Base-by-base conservation (phyloP, 2,329 filamentous ascomycete species). In the Lojkania enalia region DNA sequence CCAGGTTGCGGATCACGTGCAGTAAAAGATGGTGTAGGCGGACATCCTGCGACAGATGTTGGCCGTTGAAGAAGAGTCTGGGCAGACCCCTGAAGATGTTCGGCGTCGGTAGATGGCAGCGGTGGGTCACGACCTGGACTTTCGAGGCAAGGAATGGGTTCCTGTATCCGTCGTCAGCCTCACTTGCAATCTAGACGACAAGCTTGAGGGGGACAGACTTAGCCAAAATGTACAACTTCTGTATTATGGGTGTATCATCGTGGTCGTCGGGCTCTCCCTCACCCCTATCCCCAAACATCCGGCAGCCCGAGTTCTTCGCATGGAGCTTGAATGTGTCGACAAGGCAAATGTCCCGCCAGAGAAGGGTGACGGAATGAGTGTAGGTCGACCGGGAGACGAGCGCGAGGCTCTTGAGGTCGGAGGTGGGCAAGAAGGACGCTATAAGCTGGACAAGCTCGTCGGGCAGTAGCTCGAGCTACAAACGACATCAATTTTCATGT, bases 31-130 rank as follows among this genome's bases (percentile, higher is more conserved):
- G 43, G n/a, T 71, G 67, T 1, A 73, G 69, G 4, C 72, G 60
- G 2, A 50, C 46, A 46, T 76, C 73, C 16, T 58, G 57, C 3
- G 72, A 74, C 4, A 77, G 57, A 1, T 63, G 71, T 14, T 63
- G 61, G 16, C 60, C 58, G 18, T 69, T 57, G 55, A 76, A 76
- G 29, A 64, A 57, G 40, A 67, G 66, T 20, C 56, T 52, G 5
- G 72, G 73, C 2, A 77, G 60, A 41, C 74, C 73, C 18, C 57
- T 53, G 56, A 74, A 76, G 35, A 75, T 72, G 20, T 68, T 68
- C 0, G 74, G 74, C 2, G 69, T 65, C 1, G 73, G 71, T 1
- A 76, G 57, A 48, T 76, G 74, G 53, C 74, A 77, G 18, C 71
- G 70, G 53, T 77, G 73, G 9, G 68, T 74, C 5, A 77, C 51